Evolutionary conservation across 1,284 basidiomycete genomes (phyloP).

Genomic region (Puccinia coronata): DNA sequence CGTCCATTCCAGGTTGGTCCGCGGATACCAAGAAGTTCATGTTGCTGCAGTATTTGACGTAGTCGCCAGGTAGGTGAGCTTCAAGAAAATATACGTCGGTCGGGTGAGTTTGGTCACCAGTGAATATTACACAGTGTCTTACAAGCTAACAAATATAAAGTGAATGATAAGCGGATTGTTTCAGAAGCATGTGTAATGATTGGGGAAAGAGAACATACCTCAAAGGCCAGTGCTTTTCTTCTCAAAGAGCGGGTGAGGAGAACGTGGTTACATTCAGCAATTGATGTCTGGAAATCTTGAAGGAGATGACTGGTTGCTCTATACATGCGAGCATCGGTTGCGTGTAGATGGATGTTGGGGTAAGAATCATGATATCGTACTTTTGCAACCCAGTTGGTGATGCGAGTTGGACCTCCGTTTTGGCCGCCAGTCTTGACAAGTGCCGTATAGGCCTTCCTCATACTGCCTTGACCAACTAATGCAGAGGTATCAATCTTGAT

Average conservation of each 20-base stretch:
- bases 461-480: neutral
- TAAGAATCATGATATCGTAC: neutral
- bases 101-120: neutral
- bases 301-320: neutral
- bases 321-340: neutral
- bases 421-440: neutral
- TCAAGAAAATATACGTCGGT: neutral
- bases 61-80: neutral
- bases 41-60: neutral
- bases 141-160: neutral
- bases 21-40: neutral
- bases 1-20: neutral
- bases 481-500: neutral
- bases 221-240: neutral
- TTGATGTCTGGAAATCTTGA: neutral
- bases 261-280: neutral
- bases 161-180: neutral
- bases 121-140: neutral
- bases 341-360: neutral
- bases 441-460: neutral
- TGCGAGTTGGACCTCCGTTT: neutral
- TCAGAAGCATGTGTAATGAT: too few relatives aligned
- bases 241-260: neutral
- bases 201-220: neutral
- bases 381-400: conserved; percentile 11